Evolutionary conservation across 345 rosid genomes (phyloP), one percentile per base, ranked within the genome.

Genomic region (Citropsis articulata): DNA sequence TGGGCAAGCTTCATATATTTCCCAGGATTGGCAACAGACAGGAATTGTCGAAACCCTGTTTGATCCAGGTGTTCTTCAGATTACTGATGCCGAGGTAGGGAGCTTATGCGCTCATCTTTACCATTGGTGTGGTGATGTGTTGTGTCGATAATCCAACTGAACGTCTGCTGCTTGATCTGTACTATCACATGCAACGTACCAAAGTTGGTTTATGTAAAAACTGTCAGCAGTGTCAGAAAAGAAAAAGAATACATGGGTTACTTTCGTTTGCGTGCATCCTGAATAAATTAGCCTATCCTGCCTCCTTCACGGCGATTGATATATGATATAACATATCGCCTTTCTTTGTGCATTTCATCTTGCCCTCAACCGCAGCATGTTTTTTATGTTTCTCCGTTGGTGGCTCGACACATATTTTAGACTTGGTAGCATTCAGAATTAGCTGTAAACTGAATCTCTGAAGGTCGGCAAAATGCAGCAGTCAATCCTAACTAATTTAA

Each of bases 141-240:
- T 67, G 19, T 33, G 24, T 59, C 24, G 22, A 75, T 72, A 77
- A 67, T 38, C 55, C 24, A 38, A 31, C 73, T 55, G 65, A 35
- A 73, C 64, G 14, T 50, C 9, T 74, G 72, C 50, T 82, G 77
- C 68, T 66, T 75, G 2, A 28, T 28, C 30, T 28, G 30, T 28
- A 28, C 30, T 28, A 1, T 28, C 30, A 28, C 30, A 28, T 28
- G 30, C 30, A 28, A 28, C 30, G 30, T 31, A 4, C 35, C 74
- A 27, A 72, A 65, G 73, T 69, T 78, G 63, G 67, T 62, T 67
- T 77, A 30, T 87, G 81, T 67, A 79, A 81, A 80, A 69, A 40
- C 75, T 74, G 4, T 64, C 71, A 62, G 53, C 75, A 75, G 78
- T 78, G 57, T 73, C 59, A 59, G 48, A 25, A 31, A 72, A 45